Base-by-base conservation (phyloP, 306 rosid genomes). In the Glycine soja region DNA sequence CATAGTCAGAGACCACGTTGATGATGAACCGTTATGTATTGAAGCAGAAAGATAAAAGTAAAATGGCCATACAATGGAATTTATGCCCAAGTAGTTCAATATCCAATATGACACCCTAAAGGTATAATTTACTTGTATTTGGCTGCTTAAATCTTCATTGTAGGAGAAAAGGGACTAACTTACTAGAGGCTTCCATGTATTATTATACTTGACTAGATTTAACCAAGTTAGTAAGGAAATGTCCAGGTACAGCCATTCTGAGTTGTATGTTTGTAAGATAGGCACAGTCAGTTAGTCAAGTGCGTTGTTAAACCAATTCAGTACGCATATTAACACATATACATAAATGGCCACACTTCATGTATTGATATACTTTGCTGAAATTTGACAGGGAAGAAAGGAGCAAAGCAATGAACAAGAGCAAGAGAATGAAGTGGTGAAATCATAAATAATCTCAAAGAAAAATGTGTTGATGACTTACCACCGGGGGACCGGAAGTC, bases 401-500 rank as follows among this genome's bases (percentile, higher is more conserved):
- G 69, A 68, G 47, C 16, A 52, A 53, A 58, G 48, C 67, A 68
- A 45, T 24, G 58, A 32, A 32, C 11, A 10, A 32, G 15, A 74
- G 16, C 8, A 64, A 69, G 13, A 40, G 32, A 79, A 30, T 6
- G 53, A 43, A 46, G n/a, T 34, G 6, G 40, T 57, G 38, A 48
- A 69, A 53, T 24, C 30, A 11, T 30, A 34, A 51, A 8, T 75
- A n/a, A 69, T 32, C 30, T 47, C 65, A 4, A 70, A 12, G 57
- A 76, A 10, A 59, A 52, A 65, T 14, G 15, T 48, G 77, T 19
- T 10, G 38, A 67, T 54, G 71, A 83, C 82, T 86, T 88, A 92
- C 98, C 97, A 74, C 92, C 80, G 64, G 94, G 94, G 40, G 99
- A 91, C 59, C 98, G 91, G 70, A 93, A 95, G 88, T 95, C 99